These are phyloP conservation scores for Paecilomyces niveus DNA, from an alignment of 2,329 filamentous ascomycete species.

Conservation along the genomic window DNA sequence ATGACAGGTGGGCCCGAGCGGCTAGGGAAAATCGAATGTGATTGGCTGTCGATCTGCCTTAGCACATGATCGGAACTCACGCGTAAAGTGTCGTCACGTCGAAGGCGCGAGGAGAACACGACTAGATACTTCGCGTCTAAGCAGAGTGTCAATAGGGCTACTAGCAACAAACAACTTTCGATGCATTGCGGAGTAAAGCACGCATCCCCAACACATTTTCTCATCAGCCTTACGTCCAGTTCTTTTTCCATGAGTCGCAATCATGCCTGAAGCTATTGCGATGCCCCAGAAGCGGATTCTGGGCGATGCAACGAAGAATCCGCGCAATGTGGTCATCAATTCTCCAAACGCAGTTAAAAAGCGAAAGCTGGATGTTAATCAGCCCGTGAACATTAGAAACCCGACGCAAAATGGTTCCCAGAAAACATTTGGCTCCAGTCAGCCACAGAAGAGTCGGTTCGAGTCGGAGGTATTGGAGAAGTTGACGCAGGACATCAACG, in stretches of 20 bases:
- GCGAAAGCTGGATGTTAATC: slow-evolving; percentile 61
- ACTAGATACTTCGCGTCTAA: slow-evolving; percentile 2
- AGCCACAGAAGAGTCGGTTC: slow-evolving; percentile 74
- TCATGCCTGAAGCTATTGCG: slow-evolving; percentile 33
- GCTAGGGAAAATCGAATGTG: not conserved
- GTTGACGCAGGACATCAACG: slow-evolving; percentile 85
- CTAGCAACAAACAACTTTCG: not conserved
- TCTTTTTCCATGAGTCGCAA: slow-evolving; percentile 11
- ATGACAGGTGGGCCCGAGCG: not conserved
- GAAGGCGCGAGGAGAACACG: slow-evolving; percentile 13
- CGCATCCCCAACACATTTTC: not conserved
- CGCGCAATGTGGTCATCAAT: slow-evolving; percentile 52
- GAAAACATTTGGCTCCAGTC: slow-evolving; percentile 54
- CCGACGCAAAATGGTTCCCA: slow-evolving; percentile 54
- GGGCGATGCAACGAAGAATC: slow-evolving; percentile 58
- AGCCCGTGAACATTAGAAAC: slow-evolving; percentile 51
- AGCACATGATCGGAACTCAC: not conserved
- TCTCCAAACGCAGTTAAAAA: slow-evolving; percentile 63
- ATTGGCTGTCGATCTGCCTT: not conserved
- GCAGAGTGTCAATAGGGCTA: not conserved
- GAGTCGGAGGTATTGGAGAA: slow-evolving; percentile 93
- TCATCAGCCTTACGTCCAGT: not conserved
- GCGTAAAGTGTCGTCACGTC: slow-evolving; percentile 11
- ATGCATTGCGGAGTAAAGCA: not conserved
- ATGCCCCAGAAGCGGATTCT: slow-evolving; percentile 66